phyloP scores from a whole-genome alignment of 495 filamentous ascomycete species.

The Tuber indicum region DNA sequence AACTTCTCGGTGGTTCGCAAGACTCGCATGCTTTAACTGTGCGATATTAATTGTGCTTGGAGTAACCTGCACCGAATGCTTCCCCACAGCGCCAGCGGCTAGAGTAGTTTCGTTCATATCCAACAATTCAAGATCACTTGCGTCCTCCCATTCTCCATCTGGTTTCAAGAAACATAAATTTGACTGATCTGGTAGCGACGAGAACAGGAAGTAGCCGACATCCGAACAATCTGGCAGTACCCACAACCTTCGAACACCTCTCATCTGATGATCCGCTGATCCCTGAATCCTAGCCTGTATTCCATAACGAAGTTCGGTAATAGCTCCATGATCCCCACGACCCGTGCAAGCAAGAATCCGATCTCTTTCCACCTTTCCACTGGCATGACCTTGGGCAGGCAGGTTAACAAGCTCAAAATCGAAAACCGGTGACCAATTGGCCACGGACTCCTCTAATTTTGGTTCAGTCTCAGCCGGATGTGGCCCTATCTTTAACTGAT shows the following conservation, averaged over 20 bases:
- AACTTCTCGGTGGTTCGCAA: slow-evolving; percentile 17
- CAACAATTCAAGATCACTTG: slow-evolving; percentile 25
- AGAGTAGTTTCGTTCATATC: slow-evolving; percentile 37
- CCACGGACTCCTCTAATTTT: slow-evolving; percentile 53
- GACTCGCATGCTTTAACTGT: slow-evolving; percentile 21
- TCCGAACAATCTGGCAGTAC: slow-evolving; percentile 37
- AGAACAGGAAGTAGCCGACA: slow-evolving; percentile 38
- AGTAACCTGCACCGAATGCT: slow-evolving; percentile 37
- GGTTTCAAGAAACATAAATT: slow-evolving; percentile 35
- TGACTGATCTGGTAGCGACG: slow-evolving; percentile 33
- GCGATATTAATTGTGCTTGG: slow-evolving; percentile 31
- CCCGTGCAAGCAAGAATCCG: slow-evolving; percentile 57
- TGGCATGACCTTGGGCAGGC: slow-evolving; percentile 25
- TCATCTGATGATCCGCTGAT: slow-evolving; percentile 35
- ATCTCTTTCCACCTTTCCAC: slow-evolving; percentile 42
- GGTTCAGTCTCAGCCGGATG: slow-evolving; percentile 43
- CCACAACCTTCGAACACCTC: slow-evolving; percentile 35
- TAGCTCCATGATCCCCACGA: slow-evolving; percentile 53
- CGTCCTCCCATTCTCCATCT: slow-evolving; percentile 38
- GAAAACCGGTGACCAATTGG: slow-evolving; percentile 76
- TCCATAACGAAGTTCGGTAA: slow-evolving; percentile 66
- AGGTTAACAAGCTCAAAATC: slow-evolving; percentile 53
- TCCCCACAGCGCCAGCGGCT: slow-evolving; percentile 34
- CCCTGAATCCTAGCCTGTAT: slow-evolving; percentile 56
- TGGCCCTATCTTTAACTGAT: slow-evolving; percentile 42